Percentiles rank a stretch among this genome's conserved stretches.
Conservation (phyloP, 2,329 filamentous ascomycete genomes). For the Septoria petroselini region DNA sequence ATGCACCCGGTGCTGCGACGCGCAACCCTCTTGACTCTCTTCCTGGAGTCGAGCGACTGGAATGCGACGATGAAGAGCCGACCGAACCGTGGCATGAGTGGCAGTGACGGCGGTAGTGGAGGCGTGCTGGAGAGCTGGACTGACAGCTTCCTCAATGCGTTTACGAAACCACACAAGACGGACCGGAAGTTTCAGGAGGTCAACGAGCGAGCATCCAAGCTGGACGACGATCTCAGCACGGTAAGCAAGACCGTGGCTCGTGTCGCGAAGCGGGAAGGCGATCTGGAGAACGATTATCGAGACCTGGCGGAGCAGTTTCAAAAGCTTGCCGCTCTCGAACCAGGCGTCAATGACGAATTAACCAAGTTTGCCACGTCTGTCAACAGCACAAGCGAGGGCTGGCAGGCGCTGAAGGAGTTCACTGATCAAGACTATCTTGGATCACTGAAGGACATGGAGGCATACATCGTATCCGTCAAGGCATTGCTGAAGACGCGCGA, state of each 20-base stretch:
- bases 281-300: constrained; percentile 81
- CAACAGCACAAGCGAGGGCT: constrained; percentile 74
- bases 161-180: constrained; percentile 92
- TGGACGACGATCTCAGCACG: constrained; percentile 87
- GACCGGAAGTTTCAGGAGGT: constrained; percentile 95
- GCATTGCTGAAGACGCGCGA: constrained; percentile 86
- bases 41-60: constrained; percentile 92
- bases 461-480: constrained; percentile 85
- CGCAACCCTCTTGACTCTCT: constrained; percentile 76
- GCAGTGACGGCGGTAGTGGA: constrained; percentile 48
- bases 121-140: constrained; percentile 93
- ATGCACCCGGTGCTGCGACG: constrained; percentile 86
- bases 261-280: constrained; percentile 80
- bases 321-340: constrained; percentile 84
- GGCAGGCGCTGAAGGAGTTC: constrained; percentile 78
- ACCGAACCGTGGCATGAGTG: constrained; percentile 57
- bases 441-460: constrained; percentile 89
- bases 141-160: constrained; percentile 95
- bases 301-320: constrained; percentile 94
- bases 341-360: constrained; percentile 75
- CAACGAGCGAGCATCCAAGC: constrained; percentile 84
- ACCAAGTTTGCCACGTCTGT: constrained; percentile 84
- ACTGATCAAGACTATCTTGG: constrained; percentile 96
- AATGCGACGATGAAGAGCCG: constrained; percentile 89
- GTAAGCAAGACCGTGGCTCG: constrained; percentile 95